Base-by-base conservation (phyloP, 2,329 filamentous ascomycete genomes). In the Sclerotinia glacialis region DNA sequence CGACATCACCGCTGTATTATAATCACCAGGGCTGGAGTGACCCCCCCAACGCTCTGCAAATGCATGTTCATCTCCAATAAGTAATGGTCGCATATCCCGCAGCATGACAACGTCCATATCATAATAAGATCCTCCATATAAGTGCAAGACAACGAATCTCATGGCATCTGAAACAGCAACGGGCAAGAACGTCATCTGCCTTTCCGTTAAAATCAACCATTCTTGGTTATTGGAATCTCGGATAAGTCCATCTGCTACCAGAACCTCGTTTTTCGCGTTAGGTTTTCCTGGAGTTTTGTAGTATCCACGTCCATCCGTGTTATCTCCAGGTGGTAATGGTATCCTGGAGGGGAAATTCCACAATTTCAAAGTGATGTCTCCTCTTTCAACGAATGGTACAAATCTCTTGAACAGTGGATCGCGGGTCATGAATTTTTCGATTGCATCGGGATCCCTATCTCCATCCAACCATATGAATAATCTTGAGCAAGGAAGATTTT, bases 1-100 rank as follows among this genome's bases (percentile, higher is more conserved):
- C 2, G 82, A 83, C 79, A 85, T 83, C 70, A 85, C 80, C 47
- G 83, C 83, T 0, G 83, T 85, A 74, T 85, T 85, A 77, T 84
- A 85, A 69, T 85, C 83, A 66, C 83, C 82, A 11, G 83, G 82
- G 37, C 73, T 79, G 4, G 79, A 76, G 65, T 85, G 82, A 7
- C 81, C 82, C 6, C 79, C 83, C 83, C 83, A 85, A 66, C 83
- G 78, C 73, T 85, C 83, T 12, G 83, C 83, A 71, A 85, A 85
- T 5, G 79, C 77, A 70, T 84, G 82, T 49, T 76, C 71, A 55
- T 83, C 78, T 59, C 80, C 81, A 53, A 85, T 74, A 6, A 85
- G 75, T 11, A 85, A 72, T 1, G 83, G 83, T n/a, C 83, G 80
- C 78, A 85, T 81, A 69, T 85, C 83, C 65, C 83, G 76, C 16